Percentiles rank a stretch among this genome's conserved stretches.
Conservation (phyloP, 805 yeast genomes). For the Sporopachydermia quercuum region DNA sequence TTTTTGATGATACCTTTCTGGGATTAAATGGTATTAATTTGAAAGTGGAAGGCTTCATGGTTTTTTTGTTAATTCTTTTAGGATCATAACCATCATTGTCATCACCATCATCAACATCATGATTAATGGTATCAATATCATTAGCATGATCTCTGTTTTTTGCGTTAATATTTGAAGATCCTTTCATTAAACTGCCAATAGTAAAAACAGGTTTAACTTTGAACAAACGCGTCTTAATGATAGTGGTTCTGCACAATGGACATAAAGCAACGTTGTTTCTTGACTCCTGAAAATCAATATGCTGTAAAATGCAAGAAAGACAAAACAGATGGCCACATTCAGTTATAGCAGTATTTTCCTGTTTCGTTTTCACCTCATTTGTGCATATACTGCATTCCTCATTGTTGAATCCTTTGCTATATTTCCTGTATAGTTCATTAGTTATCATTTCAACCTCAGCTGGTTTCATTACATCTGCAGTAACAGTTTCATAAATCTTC, state of each 20-base stretch:
- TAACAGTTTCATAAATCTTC: not conserved
- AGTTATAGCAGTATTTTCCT: slow-evolving; percentile 41
- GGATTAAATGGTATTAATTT: slow-evolving; percentile 14
- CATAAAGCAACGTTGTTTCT: slow-evolving; percentile 38
- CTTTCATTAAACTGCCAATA: slow-evolving; percentile 15
- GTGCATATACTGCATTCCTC: slow-evolving; percentile 82
- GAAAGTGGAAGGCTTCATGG: slow-evolving; percentile 3
- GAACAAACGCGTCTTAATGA: slow-evolving; percentile 35
- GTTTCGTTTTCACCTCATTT: slow-evolving; percentile 40
- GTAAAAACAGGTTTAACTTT: slow-evolving; percentile 24
- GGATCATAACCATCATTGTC: not conserved
- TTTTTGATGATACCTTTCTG: slow-evolving; percentile 46
- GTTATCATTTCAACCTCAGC: slow-evolving; percentile 8
- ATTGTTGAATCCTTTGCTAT: slow-evolving; percentile 21
- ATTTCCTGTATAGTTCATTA: slow-evolving; percentile 15
- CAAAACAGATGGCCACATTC: slow-evolving; percentile 79
- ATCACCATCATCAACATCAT: not conserved
- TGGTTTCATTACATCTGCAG: not conserved
- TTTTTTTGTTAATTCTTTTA: too few relatives aligned
- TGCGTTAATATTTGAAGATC: slow-evolving; percentile 2
- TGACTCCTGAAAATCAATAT: slow-evolving; percentile 49
- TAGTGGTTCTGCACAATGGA: slow-evolving; percentile 56
- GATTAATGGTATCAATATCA: not conserved
- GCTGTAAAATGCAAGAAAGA: slow-evolving; percentile 54
- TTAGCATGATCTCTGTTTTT: slow-evolving; percentile 7